Evolutionary conservation across 768 basidiomycete species (phyloP), one percentile per base, ranked within the genome.

Genomic region (Tylopilus felleus): DNA sequence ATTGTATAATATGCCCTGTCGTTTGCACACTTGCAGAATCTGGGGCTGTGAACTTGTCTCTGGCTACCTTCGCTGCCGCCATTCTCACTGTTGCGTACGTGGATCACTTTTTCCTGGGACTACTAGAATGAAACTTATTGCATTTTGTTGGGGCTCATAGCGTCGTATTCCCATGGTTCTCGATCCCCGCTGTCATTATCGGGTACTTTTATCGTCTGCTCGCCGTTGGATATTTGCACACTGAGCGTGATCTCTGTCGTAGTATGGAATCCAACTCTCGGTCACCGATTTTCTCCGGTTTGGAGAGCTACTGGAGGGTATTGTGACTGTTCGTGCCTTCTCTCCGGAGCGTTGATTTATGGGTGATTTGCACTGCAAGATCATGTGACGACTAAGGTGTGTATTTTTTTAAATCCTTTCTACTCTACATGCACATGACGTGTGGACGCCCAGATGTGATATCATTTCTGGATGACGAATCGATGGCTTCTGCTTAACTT

Each of bases 301-400:
- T 58, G 82, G 82, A 13, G 91, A 93, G 63, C 71, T 94, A 10
- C 69, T 96, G 19, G 89, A 93, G 48, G 93, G 93, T 22, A 90
- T 95, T 42, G 89, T 93, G n/a, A 93, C 93, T 5, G 89, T 96
- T 39, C 81, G 94, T 52, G 94, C 94, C 0, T 98, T 96, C 73
- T 86, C 88, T 1, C 87, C 84, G 0, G 93, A 96, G 65, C 73
- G 73, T 38, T 74, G 81, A 5, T 96, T 98, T 77, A 73, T 94
- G 60, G 80, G 88, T 50, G 80, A 79, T 54, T 72, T 95, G 4
- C 89, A 90, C 64, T 59, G 60, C 2, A 91, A 90, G 66, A 79
- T 93, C 28, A 93, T 57, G 71, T 77, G 47, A 92, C 87, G n/a
- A 92, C 82, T 10, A 82, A 86, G 81, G 88, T 86, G 52, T 35